phyloP scores from a whole-genome alignment of 2,329 filamentous ascomycete species.

The Xylariaceae sp. region DNA sequence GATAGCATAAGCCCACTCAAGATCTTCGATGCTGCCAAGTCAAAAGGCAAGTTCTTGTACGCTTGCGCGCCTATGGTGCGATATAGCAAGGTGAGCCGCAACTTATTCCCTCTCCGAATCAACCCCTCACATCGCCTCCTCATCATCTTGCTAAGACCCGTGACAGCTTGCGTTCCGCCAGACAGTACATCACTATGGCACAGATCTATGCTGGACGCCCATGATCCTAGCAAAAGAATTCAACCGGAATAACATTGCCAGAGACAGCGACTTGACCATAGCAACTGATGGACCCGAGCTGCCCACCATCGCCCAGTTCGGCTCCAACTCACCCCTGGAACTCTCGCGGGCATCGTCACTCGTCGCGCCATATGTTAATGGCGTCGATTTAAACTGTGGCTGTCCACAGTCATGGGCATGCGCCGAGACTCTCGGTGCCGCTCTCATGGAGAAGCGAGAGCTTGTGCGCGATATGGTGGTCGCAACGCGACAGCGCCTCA shows the following conservation, averaged over 20 bases:
- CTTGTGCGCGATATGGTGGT: constrained; percentile 62
- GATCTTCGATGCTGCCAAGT: constrained; percentile 39
- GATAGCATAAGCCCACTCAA: constrained; percentile 35
- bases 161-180: constrained; percentile 58
- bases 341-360: constrained; percentile 58
- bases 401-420: constrained; percentile 71
- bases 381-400: constrained; percentile 67
- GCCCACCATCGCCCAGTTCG: constrained; percentile 63
- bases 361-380: constrained; percentile 56
- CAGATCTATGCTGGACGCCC: constrained; percentile 65
- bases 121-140: background rate
- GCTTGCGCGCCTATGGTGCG: constrained; percentile 43
- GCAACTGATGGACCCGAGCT: constrained; percentile 46
- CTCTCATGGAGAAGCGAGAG: constrained; percentile 61
- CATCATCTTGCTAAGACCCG: background rate
- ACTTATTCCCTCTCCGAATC: background rate
- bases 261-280: constrained; percentile 60
- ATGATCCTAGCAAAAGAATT: constrained; percentile 69
- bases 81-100: constrained; percentile 27
- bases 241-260: constrained; percentile 54
- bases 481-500: constrained; percentile 49
- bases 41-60: constrained; percentile 38
- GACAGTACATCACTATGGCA: constrained; percentile 58
- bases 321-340: constrained; percentile 56
- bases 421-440: constrained; percentile 60